Conservation (phyloP, 2,329 filamentous ascomycete genomes). For the Botrytis squamosa region DNA sequence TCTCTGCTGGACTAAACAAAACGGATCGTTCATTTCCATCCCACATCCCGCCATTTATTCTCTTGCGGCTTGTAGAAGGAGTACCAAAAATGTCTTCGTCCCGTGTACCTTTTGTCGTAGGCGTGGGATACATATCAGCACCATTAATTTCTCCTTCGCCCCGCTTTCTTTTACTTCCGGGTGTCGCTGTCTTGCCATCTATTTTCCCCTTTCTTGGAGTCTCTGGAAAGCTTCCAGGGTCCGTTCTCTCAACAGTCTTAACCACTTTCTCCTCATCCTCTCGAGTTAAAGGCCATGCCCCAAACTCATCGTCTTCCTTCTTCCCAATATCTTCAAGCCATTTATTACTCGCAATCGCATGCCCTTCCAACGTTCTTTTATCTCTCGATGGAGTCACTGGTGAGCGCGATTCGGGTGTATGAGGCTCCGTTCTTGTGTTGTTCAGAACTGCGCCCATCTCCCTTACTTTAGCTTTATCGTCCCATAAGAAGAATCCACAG, state of each 20-base stretch:
- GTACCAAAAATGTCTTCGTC: constrained; percentile 32
- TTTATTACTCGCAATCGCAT: constrained; percentile 25
- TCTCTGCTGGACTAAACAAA: constrained; percentile 29
- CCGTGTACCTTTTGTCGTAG: constrained; percentile 25
- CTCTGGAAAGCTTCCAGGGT: constrained; percentile 26
- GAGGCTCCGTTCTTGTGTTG: constrained; percentile 47
- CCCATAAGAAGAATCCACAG: constrained; percentile 60
- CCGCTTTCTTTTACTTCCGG: constrained; percentile 36
- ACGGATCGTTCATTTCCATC: constrained; percentile 31
- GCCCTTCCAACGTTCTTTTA: constrained; percentile 26
- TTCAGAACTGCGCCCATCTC: constrained; percentile 46
- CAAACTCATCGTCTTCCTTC: constrained; percentile 35
- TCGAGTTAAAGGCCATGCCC: constrained; percentile 29
- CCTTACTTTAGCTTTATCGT: constrained; percentile 50
- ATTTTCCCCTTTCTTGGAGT: constrained; percentile 33
- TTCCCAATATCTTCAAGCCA: constrained; percentile 24
- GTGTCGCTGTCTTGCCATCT: constrained; percentile 30
- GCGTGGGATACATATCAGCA: constrained; percentile 32
- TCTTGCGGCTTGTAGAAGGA: constrained; percentile 22
- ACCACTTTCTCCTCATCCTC: constrained; percentile 31
- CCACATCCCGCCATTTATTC: constrained; percentile 29
- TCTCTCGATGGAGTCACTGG: constrained; percentile 25
- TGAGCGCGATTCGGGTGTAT: constrained; percentile 20
- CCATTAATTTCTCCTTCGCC: constrained; percentile 21
- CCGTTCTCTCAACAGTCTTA: constrained; percentile 20